These are phyloP conservation scores for Dalbergia cochinchinensis DNA, from an alignment of 306 rosid species.

Conservation along the genomic window DNA sequence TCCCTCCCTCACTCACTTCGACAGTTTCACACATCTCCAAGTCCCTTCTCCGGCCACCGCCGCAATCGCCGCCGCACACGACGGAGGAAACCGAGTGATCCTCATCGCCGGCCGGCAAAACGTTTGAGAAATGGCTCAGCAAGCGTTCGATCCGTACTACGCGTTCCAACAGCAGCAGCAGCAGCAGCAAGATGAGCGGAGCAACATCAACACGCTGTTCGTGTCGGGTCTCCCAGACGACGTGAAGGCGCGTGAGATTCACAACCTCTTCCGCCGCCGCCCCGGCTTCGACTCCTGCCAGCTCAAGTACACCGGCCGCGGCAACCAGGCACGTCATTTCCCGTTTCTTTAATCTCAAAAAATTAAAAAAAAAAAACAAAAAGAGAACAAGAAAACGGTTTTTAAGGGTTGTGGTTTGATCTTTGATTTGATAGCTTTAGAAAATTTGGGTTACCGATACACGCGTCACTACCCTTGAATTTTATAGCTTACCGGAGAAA, in stretches of 20 bases:
- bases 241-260: constrained; percentile 93
- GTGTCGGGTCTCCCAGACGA: constrained; percentile 98
- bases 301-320: constrained; percentile 99
- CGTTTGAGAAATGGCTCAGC: constrained; percentile 65
- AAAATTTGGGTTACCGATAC: no score
- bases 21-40: neutral
- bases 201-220: constrained; percentile 85
- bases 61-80: neutral
- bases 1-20: no score
- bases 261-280: constrained; percentile 96
- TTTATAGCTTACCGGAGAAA: no score
- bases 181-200: constrained; percentile 63
- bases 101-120: neutral
- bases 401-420: no score
- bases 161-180: constrained; percentile 55
- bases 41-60: constrained; percentile 39
- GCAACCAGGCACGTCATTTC: constrained; percentile 66
- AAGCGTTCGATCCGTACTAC: constrained; percentile 74
- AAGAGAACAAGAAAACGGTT: no score
- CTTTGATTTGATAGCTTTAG: no score
- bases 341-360: constrained; percentile 7
- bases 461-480: no score
- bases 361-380: neutral
- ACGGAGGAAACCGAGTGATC: neutral
- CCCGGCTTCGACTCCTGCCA: constrained; percentile 95